phyloP scores from a whole-genome alignment of 2,329 filamentous ascomycete genomes.

The Ophiostoma angusticollis region DNA sequence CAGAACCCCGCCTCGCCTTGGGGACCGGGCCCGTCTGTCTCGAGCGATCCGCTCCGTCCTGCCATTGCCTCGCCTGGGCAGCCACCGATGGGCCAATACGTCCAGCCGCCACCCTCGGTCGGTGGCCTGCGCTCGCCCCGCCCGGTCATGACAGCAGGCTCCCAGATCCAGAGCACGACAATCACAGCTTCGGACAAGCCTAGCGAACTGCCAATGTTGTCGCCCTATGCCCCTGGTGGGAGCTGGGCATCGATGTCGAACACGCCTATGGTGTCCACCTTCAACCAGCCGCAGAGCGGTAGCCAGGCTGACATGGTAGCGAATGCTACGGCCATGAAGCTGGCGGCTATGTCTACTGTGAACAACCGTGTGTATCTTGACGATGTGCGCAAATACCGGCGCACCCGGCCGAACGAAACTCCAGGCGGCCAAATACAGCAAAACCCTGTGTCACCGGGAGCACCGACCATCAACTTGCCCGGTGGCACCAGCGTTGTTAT shows the following conservation, averaged over 20 bases:
- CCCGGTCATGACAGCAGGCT: constrained; percentile 52
- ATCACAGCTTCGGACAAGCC: constrained; percentile 60
- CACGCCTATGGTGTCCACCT: constrained; percentile 87
- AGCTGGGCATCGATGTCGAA: constrained; percentile 99
- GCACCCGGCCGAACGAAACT: constrained; percentile 77
- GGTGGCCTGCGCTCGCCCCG: constrained; percentile 67
- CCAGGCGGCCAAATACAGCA: constrained; percentile 47
- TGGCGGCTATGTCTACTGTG: constrained; percentile 90
- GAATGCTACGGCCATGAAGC: constrained; percentile 97
- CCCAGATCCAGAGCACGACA: constrained; percentile 71
- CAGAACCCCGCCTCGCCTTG: constrained; percentile 70
- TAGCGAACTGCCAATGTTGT: constrained; percentile 69
- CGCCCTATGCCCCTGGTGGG: constrained; percentile 69
- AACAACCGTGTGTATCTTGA: constrained; percentile 97
- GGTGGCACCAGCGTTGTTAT: constrained; percentile 72
- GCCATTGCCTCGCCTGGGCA: constrained; percentile 49
- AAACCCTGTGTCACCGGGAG: constrained; percentile 51
- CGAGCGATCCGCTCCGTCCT: constrained; percentile 60
- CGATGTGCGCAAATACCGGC: constrained; percentile 91
- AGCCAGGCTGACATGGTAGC: constrained; percentile 93
- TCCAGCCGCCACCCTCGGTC: constrained; percentile 64
- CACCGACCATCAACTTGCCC: constrained; percentile 49
- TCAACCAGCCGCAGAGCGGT: constrained; percentile 46
- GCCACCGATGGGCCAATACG: constrained; percentile 86
- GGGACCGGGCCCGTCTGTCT: constrained; percentile 46